These are phyloP conservation scores for Cyberlindnera americana DNA, from an alignment of 805 yeast genomes.

Conservation along the genomic window DNA sequence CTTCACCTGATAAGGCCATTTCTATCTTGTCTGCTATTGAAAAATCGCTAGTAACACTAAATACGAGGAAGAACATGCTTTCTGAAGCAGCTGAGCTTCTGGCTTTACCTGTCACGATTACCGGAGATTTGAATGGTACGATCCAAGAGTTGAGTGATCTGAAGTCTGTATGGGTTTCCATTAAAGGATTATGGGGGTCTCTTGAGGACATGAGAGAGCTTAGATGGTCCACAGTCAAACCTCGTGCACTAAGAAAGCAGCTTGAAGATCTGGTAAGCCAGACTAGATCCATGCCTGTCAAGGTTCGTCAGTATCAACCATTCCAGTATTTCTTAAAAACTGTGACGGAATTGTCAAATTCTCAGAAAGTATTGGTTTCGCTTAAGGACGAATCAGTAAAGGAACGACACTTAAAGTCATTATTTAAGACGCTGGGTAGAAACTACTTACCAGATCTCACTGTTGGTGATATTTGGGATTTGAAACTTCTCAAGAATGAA, in stretches of 20 bases:
- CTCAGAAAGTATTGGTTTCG: constrained; percentile 33
- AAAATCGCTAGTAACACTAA: constrained; percentile 27
- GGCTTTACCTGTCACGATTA: constrained; percentile 30
- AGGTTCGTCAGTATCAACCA: constrained; percentile 64
- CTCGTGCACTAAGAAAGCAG: constrained; percentile 40
- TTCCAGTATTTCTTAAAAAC: constrained; percentile 52
- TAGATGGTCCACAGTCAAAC: constrained; percentile 48
- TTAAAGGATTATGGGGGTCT: constrained; percentile 47
- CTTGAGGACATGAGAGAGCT: constrained; percentile 39
- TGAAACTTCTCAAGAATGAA: constrained; percentile 47
- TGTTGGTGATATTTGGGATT: constrained; percentile 51
- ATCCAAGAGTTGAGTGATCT: constrained; percentile 53
- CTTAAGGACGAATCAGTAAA: constrained; percentile 56
- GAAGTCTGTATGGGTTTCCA: constrained; percentile 59
- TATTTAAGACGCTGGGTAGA: constrained; percentile 36
- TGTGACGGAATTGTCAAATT: constrained; percentile 33
- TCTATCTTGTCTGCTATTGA: constrained; percentile 27
- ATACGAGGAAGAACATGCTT: constrained; percentile 11
- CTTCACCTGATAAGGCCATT: constrained; percentile 44
- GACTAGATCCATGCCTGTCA: constrained; percentile 51
- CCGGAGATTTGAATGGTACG: constrained; percentile 31
- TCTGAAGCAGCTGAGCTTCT: constrained; percentile 34
- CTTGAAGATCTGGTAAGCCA: constrained; percentile 48
- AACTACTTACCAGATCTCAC: constrained; percentile 9
- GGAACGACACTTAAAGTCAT: constrained; percentile 61